Base-by-base conservation (phyloP, 768 basidiomycete genomes). In the Auricularia auricula-judae region DNA sequence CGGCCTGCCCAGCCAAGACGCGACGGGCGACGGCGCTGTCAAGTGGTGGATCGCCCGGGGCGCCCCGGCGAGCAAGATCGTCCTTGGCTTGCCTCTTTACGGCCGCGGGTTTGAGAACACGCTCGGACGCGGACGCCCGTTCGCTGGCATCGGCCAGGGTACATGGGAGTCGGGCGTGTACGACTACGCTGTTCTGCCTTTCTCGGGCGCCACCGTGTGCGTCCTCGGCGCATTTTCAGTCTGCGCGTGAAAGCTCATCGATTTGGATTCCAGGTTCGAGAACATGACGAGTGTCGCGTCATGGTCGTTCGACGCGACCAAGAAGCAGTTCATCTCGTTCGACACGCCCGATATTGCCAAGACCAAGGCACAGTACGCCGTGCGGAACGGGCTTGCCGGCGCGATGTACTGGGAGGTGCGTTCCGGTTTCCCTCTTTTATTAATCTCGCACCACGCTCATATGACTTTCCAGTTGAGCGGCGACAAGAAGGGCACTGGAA, bases 61-160 rank as follows among this genome's bases (percentile, higher is more conserved):
- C 7, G 87, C 90, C 2, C 81, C 83, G 3, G 74, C 84, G 0
- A 71, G 73, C 67, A 91, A 91, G 75, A 82, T 92, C 47, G 82
- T 80, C 44, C 76, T 92, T 72, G 91, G 96, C 62, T 86, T 92
- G 71, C 91, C 91, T 3, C 77, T 91, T 3, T 93, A 92, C 69
- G 91, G 90, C 0, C 85, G 86, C 68, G 84, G 86, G 1, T 93
- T 92, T 70, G 85, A 88, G 70, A 76, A 82, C 36, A 92, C 90
- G 0, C 69, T 72, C 42, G 87, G 87, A 4, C 77, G 91, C 65
- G 88, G 89, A 4, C 75, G 80, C 47, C 72, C 89, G 3, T 93
- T 86, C 76, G 82, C 71, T 35, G 89, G 89, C 14, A 85, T 87
- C 65, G 91, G 89, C 16, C 85, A 86, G 5, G 87, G 88, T 12